These are phyloP conservation scores for Parastagonospora nodorum DNA, from an alignment of 2,329 filamentous ascomycete genomes.

Conservation along the genomic window DNA sequence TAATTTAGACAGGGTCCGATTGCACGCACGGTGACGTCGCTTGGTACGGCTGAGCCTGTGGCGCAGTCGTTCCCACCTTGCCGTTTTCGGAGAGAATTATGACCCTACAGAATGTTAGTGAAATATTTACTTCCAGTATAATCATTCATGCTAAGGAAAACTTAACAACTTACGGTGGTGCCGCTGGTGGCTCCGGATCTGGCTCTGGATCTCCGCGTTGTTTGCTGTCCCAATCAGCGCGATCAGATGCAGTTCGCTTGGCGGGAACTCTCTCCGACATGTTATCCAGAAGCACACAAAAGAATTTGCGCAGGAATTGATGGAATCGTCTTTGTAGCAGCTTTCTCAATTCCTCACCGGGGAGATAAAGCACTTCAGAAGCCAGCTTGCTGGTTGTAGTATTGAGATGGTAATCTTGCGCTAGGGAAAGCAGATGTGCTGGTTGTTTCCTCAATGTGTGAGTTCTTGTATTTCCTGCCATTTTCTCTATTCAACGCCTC, in stretches of 20 bases:
- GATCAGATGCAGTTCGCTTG: not conserved
- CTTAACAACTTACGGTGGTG: conserved; percentile 32
- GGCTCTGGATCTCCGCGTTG: conserved; percentile 12
- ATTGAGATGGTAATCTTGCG: not conserved
- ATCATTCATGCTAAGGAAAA: not conserved
- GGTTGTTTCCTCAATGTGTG: not conserved
- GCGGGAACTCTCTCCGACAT: not conserved
- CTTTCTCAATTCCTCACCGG: not conserved
- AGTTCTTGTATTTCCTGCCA: not conserved
- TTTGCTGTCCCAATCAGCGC: not conserved
- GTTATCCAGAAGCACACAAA: not conserved
- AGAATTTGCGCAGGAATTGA: not conserved
- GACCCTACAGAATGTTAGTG: conserved; percentile 19
- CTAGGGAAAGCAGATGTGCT: no score
- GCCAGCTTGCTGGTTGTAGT: not conserved
- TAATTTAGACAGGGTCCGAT: conserved; percentile 12
- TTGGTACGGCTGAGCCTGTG: conserved; percentile 22
- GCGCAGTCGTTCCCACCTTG: conserved; percentile 7
- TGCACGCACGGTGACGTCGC: conserved; percentile 33
- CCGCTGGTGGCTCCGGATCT: conserved; percentile 30
- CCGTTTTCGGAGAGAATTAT: conserved; percentile 33
- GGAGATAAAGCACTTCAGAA: not conserved
- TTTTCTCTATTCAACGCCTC: no score
- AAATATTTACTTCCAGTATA: not conserved
- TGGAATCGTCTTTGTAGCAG: not conserved